These are phyloP conservation scores for Ephemerocybe angulata DNA, from an alignment of 768 basidiomycete genomes.

Conservation along the genomic window DNA sequence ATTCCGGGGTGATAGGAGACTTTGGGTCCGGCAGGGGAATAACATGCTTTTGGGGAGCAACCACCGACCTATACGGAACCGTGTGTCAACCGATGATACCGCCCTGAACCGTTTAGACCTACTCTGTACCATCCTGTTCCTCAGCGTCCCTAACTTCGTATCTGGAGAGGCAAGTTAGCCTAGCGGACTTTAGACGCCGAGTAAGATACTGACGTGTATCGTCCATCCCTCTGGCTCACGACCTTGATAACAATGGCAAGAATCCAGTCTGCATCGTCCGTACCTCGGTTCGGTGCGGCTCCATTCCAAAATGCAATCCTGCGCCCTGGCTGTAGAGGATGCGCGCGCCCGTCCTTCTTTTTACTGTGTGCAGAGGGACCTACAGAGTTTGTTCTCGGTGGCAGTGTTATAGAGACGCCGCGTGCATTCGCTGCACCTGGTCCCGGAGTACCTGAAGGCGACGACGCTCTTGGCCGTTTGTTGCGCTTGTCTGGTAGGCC, in stretches of 20 bases:
- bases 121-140: constrained; percentile 73
- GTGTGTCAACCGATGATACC: constrained; percentile 8
- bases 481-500: constrained; percentile 61
- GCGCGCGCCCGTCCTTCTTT: constrained; percentile 56
- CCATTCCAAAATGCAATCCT: constrained; percentile 82
- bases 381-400: constrained; percentile 51
- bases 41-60: constrained; percentile 64
- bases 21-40: constrained; percentile 78
- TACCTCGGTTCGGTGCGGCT: constrained; percentile 47
- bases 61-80: constrained; percentile 28
- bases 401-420: constrained; percentile 54
- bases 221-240: constrained; percentile 68
- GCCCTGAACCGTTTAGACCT: constrained; percentile 15
- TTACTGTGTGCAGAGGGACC: constrained; percentile 60
- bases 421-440: constrained; percentile 35
- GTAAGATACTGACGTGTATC: constrained; percentile 32
- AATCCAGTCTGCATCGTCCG: constrained; percentile 70
- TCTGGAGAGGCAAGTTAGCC: constrained; percentile 31
- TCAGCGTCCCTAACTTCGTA: constrained; percentile 88
- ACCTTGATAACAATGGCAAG: constrained; percentile 71
- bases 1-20: constrained; percentile 64
- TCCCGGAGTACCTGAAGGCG: constrained; percentile 55
- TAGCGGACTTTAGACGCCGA: not conserved
- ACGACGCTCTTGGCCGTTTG: constrained; percentile 70
- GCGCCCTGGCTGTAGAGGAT: constrained; percentile 67